Percentiles rank a stretch among this genome's conserved stretches.
These are phyloP conservation scores for Microdochium nivale DNA, from an alignment of 2,329 filamentous ascomycete genomes.

Conservation along the genomic window DNA sequence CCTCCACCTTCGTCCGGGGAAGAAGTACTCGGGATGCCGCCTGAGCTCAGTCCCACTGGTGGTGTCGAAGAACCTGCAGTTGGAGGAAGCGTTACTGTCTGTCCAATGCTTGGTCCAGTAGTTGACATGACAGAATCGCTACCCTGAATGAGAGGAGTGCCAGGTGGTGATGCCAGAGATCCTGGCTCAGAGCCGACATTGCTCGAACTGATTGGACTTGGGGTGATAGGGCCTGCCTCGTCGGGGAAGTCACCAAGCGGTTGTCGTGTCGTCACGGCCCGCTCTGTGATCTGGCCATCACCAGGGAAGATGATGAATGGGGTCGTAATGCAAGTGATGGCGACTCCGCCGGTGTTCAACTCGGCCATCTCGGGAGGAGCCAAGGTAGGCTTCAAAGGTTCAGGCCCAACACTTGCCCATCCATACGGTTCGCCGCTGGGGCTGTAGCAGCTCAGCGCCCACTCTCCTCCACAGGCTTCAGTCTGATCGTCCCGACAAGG, in stretches of 20 bases:
- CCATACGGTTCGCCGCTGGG: constrained; percentile 23
- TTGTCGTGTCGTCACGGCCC: constrained; percentile 11
- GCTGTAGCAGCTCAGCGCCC: constrained; percentile 36
- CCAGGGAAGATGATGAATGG: constrained; percentile 14
- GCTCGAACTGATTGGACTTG: not conserved
- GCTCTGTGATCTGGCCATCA: constrained; percentile 9
- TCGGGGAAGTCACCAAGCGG: constrained; percentile 14
- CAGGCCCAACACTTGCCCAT: constrained; percentile 19
- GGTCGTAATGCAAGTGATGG: constrained; percentile 13
- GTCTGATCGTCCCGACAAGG: constrained; percentile 38
- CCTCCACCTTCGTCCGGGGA: constrained; percentile 4
- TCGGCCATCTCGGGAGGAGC: constrained; percentile 13
- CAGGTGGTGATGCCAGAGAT: constrained; percentile 3
- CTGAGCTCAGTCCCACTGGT: not conserved
- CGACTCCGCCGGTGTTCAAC: constrained; percentile 15
- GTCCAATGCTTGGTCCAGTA: not conserved
- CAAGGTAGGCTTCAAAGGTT: constrained; percentile 13
- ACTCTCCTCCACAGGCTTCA: constrained; percentile 41
- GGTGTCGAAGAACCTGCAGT: not conserved
- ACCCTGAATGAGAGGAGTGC: not conserved
- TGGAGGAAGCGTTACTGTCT: not conserved
- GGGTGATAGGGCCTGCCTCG: not conserved
- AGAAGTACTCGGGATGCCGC: constrained; percentile 1
- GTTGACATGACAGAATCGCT: not conserved
- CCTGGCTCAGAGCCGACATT: not conserved